These are phyloP conservation scores for Candida manassasensis DNA, from an alignment of 805 yeast genomes.

Conservation along the genomic window DNA sequence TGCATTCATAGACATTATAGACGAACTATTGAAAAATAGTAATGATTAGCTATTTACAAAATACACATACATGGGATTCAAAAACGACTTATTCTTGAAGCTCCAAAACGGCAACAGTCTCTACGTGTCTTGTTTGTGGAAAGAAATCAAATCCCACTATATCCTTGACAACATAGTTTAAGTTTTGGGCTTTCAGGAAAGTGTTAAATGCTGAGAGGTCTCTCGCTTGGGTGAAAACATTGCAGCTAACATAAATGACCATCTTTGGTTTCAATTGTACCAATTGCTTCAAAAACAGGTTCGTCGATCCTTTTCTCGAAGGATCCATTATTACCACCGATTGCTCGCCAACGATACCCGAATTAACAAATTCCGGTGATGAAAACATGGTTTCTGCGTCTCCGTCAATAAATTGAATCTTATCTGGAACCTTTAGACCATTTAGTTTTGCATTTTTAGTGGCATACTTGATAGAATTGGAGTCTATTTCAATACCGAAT, in stretches of 20 bases:
- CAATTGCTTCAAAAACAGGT: constrained; percentile 31
- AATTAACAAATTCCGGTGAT: constrained; percentile 17
- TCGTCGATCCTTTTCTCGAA: constrained; percentile 39
- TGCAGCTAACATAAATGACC: constrained; percentile 41
- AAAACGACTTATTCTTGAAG: constrained; percentile 23
- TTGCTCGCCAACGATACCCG: constrained; percentile 26
- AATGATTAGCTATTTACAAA: neutral
- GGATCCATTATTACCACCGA: constrained; percentile 42
- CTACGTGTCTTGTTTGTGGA: constrained; percentile 59
- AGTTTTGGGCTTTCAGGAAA: constrained; percentile 13
- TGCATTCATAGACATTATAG: constrained; percentile 47
- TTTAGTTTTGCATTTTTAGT: constrained; percentile 36
- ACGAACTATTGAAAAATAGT: constrained; percentile 12
- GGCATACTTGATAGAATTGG: constrained; percentile 30
- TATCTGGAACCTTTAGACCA: constrained; percentile 24
- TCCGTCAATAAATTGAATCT: constrained; percentile 33
- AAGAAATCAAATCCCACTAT: constrained; percentile 43
- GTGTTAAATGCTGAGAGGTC: constrained; percentile 29
- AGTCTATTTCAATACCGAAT: constrained; percentile 39
- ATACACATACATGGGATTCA: constrained; percentile 4
- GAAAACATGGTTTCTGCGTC: constrained; percentile 33
- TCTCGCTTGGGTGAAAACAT: constrained; percentile 43
- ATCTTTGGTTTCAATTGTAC: constrained; percentile 32
- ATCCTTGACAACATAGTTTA: constrained; percentile 17
- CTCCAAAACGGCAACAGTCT: constrained; percentile 47